Percentiles rank a stretch among this genome's conserved stretches.
phyloP scores from a whole-genome alignment of 2,329 filamentous ascomycete species.

The Cryphonectria radicalis region DNA sequence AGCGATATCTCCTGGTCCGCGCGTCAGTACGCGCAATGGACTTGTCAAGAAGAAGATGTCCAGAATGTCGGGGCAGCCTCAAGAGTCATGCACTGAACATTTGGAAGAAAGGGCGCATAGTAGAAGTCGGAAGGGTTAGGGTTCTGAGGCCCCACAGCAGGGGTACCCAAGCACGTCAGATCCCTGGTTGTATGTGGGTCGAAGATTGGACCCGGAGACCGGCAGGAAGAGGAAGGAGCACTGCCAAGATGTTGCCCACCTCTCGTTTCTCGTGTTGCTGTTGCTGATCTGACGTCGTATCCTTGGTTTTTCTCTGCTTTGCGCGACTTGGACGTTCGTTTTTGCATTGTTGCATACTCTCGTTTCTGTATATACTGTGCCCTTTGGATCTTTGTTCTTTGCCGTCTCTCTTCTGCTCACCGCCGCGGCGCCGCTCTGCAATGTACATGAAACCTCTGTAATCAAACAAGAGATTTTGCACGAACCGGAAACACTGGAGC shows the following conservation, averaged over 20 bases:
- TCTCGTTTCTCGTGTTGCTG: conserved; percentile 5
- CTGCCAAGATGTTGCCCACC: neutral
- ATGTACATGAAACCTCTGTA: neutral
- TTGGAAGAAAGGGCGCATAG: neutral
- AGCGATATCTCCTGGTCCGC: neutral
- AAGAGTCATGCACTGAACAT: neutral
- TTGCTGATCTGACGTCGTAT: conserved; percentile 13
- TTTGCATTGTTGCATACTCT: neutral
- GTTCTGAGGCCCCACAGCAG: neutral
- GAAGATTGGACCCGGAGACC: conserved; percentile 5
- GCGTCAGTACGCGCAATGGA: neutral
- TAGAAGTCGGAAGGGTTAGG: neutral
- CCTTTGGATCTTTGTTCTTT: neutral
- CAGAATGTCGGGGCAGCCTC: too few relatives aligned
- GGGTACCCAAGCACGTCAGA: neutral
- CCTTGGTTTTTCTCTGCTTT: neutral
- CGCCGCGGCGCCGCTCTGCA: neutral
- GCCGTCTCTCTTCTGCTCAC: neutral
- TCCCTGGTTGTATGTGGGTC: conserved; percentile 11
- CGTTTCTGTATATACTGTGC: conserved; percentile 1
- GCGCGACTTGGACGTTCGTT: neutral
- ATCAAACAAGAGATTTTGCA: conserved; percentile 1
- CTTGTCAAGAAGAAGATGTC: neutral
- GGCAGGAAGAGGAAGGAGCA: conserved; percentile 2
- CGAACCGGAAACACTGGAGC: neutral